These are phyloP conservation scores for Dendrocalamus sinicus DNA, from an alignment of 176 grass and related monocot species.

Conservation along the genomic window DNA sequence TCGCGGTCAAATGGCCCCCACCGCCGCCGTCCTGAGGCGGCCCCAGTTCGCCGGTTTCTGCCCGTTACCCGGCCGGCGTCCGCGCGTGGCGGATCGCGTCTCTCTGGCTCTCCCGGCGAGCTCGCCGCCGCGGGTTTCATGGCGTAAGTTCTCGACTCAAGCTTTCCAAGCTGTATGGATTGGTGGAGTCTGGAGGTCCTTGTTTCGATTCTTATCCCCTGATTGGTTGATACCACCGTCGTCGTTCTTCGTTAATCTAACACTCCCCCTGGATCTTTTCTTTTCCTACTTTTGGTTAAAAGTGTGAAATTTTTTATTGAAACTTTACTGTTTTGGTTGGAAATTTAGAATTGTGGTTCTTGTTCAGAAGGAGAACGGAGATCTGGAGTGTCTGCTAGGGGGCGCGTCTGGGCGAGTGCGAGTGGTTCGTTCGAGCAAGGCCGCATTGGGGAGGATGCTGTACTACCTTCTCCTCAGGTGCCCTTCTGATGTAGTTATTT, in stretches of 20 bases:
- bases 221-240: not conserved
- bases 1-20: constrained; percentile 38
- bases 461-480: constrained; percentile 53
- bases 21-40: constrained; percentile 36
- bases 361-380: constrained; percentile 46
- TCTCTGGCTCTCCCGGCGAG: not conserved
- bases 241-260: not conserved
- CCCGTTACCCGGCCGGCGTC: not conserved
- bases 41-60: not conserved
- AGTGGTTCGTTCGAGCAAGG: constrained; percentile 58
- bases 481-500: constrained; percentile 13
- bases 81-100: not conserved
- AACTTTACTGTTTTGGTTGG: not conserved
- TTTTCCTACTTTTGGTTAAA: not conserved
- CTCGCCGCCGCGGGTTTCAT: constrained; percentile 40
- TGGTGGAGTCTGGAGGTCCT: not conserved
- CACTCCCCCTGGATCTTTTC: not conserved
- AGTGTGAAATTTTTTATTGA: not conserved
- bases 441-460: constrained; percentile 17
- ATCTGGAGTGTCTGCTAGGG: constrained; percentile 22
- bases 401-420: constrained; percentile 29
- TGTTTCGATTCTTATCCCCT: not conserved
- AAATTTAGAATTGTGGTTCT: not conserved
- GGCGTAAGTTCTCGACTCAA: constrained; percentile 37
- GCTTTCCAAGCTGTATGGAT: not conserved